Conservation (phyloP, 768 basidiomycete genomes). For the Tulasnella sp. region DNA sequence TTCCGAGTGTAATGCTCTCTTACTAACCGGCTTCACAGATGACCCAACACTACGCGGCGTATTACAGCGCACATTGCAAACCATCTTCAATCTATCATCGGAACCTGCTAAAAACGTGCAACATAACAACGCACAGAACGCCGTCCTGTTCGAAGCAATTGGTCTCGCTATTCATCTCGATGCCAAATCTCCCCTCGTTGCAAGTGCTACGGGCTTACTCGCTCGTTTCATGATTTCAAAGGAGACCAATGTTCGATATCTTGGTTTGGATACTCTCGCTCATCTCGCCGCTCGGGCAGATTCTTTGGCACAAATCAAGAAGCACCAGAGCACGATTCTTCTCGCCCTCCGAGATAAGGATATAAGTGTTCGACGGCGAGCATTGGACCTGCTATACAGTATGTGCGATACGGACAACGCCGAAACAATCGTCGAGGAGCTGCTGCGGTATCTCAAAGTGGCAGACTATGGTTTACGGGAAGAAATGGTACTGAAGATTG, state of each 20-base stretch:
- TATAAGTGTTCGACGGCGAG: constrained; percentile 87
- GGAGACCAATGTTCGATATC: constrained; percentile 96
- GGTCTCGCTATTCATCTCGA: constrained; percentile 92
- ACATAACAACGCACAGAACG: constrained; percentile 97
- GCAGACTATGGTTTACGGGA: constrained; percentile 94
- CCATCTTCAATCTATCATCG: constrained; percentile 75
- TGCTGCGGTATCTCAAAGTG: constrained; percentile 84
- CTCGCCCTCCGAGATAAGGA: constrained; percentile 91
- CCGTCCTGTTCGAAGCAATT: constrained; percentile 97
- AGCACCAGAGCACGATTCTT: constrained; percentile 92
- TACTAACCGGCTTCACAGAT: constrained; percentile 35
- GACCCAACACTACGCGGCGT: constrained; percentile 67
- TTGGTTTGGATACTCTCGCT: constrained; percentile 95
- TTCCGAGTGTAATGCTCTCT: not conserved
- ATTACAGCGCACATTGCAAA: constrained; percentile 71
- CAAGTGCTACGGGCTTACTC: constrained; percentile 76
- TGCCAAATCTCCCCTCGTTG: constrained; percentile 76
- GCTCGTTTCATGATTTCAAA: constrained; percentile 95
- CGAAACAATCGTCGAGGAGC: constrained; percentile 88
- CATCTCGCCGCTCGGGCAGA: constrained; percentile 92
- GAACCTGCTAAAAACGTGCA: constrained; percentile 91
- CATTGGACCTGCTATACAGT: constrained; percentile 90
- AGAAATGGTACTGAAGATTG: constrained; percentile 98
- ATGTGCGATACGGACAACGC: constrained; percentile 99
- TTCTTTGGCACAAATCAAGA: constrained; percentile 82